phyloP scores from a whole-genome alignment of 805 yeast genomes.

The Nakazawaea wyomingensis region DNA sequence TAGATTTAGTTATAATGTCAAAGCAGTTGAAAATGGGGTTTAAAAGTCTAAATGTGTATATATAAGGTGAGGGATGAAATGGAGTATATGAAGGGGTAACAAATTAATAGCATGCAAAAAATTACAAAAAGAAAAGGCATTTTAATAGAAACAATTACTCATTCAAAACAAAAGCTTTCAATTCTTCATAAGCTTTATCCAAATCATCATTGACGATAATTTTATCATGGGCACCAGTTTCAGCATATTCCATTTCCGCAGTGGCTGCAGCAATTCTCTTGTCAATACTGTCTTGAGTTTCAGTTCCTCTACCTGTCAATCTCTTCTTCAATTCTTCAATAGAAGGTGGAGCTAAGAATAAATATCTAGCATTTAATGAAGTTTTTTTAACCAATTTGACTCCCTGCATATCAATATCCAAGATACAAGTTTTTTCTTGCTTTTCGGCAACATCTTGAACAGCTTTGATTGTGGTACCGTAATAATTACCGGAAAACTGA shows the following conservation, averaged over 20 bases:
- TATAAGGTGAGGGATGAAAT: no score
- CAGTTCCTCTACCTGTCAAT: conserved; percentile 89
- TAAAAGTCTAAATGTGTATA: neutral
- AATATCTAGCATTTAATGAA: conserved; percentile 73
- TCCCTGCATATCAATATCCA: conserved; percentile 99
- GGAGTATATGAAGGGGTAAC: no score
- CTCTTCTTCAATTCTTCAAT: conserved; percentile 71
- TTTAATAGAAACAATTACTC: conserved; percentile 24
- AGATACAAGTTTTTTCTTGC: conserved; percentile 72
- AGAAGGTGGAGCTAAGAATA: conserved; percentile 92
- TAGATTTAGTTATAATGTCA: no score
- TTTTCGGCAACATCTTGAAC: conserved; percentile 65
- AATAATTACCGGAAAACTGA: conserved; percentile 94
- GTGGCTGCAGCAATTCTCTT: conserved; percentile 85
- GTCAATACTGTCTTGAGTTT: conserved; percentile 75
- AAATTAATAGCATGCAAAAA: no score
- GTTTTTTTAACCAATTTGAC: conserved; percentile 87
- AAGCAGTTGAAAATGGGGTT: neutral
- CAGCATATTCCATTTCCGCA: conserved; percentile 83
- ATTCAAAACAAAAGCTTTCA: conserved; percentile 68
- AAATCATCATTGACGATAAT: conserved; percentile 87
- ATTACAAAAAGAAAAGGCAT: no score
- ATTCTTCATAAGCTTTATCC: conserved; percentile 79
- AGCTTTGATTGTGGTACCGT: conserved; percentile 87
- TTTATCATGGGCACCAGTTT: conserved; percentile 89